Evolutionary conservation across 306 rosid species (phyloP).

Genomic region (Prosopis cineraria): DNA sequence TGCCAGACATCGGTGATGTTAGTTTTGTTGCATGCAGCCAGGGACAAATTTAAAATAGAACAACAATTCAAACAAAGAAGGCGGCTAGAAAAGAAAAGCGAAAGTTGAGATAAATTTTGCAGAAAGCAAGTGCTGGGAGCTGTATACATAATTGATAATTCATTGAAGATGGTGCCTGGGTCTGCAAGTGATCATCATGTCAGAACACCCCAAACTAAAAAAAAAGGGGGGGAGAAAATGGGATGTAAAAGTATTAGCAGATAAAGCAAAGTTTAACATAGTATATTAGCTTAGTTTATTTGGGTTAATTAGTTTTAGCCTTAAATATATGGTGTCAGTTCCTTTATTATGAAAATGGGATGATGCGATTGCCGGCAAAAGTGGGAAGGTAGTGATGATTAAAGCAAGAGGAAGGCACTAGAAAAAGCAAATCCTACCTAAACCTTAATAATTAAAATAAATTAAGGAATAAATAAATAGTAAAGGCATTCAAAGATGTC

Average conservation of each 20-base stretch:
- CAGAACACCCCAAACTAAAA: not conserved
- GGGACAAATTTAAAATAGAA: not conserved
- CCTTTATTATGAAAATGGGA: not conserved
- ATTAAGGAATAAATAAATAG: not conserved
- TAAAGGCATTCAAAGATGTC: not conserved
- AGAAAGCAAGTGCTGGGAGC: not conserved
- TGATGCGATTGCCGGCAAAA: not conserved
- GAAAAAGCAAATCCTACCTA: conserved; percentile 14
- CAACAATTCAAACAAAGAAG: not conserved
- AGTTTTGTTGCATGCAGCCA: too few species aligned
- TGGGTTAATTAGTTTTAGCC: too few species aligned
- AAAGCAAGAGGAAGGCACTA: conserved; percentile 18
- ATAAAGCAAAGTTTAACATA: not conserved
- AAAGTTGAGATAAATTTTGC: not conserved
- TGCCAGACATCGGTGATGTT: too few species aligned
- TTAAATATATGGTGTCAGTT: not conserved
- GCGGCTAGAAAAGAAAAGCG: not conserved
- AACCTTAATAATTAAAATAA: not conserved
- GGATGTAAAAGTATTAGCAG: too few species aligned
- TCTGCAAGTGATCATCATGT: not conserved
- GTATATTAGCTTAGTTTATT: too few species aligned
- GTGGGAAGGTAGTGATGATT: not conserved
- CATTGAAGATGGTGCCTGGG: not conserved
- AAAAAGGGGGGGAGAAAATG: not conserved
- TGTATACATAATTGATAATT: too few species aligned